Base-by-base conservation (phyloP, 208 protist genomes). In the Trypanosoma rangeli region DNA sequence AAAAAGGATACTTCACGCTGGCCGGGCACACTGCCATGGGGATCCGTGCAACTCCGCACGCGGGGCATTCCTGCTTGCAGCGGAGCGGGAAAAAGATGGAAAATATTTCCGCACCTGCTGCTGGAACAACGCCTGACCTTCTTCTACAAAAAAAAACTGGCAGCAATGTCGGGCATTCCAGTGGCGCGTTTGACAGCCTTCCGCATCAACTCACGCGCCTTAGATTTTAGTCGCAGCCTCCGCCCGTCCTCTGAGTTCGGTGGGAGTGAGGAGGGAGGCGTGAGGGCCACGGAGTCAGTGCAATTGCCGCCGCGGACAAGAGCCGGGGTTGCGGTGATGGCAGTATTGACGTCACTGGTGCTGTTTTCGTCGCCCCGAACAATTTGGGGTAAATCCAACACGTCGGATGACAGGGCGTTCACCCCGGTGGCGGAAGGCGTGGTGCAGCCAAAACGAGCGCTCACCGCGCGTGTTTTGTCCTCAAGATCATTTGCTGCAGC, bases 161-260 rank as follows among this genome's bases (percentile, higher is more conserved):
- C 20, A 28, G 3, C 2, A 35, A 10, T 13, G 28, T 37, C 12
- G 8, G 55, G 67, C 29, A 71, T 33, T 56, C 29, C 12, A 35
- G 5, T 20, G 1, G 18, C 46, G 13, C 55, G 18, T 29, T 18
- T 63, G 10, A 71, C 67, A n/a, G 44, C 37, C 42, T 28, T 9
- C 31, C 67, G 67, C 67, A 64, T 71, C 39, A 71, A 5, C 16
- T 64, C 22, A 12, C 29, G 56, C 28, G 67, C 55, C 56, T 63
- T 71, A 33, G 3, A 10, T 29, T 56, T 70, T 33, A 71, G 20
- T 37, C 57, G 28, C n/a, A 26, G 18, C 44, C 67, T 57, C 26
- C 26, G 13, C 46, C 10, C 42, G 24, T 71, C 67, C 44, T 71
- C 57, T 5, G 67, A 64, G 35, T 63, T 58, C 42, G 16, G 55